Base-by-base conservation (phyloP, 371 early-diverging fungal species). In the Rhizopus delemar region DNA sequence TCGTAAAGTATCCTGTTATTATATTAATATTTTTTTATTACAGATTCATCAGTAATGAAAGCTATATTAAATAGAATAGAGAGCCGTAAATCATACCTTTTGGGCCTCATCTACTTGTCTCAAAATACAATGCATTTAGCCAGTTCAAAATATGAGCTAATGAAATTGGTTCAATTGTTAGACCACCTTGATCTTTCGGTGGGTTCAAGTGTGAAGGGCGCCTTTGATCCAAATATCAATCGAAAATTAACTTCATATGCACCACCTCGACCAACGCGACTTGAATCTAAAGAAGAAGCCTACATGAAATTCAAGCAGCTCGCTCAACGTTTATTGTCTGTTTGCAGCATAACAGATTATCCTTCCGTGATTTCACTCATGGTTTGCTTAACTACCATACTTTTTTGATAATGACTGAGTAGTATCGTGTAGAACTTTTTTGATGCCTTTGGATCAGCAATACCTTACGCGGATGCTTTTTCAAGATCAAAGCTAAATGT, bases 211-310 rank as follows among this genome's bases (percentile, higher is more conserved):
- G 45, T 66, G 3, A n/a, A 61, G 4, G 55, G 68, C 1, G 86
- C 84, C 0, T 90, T 91, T 69, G 89, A 91, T 63, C 78, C 86
- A 13, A 74, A 76, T 7, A 81, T 90, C 39, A 89, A 86, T 58
- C 74, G 87, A 12, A 89, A 88, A 62, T 65, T 88, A 5, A 84
- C 84, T 11, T 74, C 86, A 9, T 86, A 88, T 59, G 81, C 88
- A 32, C 89, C 90, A 0, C 89, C 90, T 50, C 80, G 89, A n/a
- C 85, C 88, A 12, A 83, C 87, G 12, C 75, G 77, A 3, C 69
- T 86, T 3, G 63, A 72, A 29, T 66, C 85, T 2, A 55, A 73
- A 31, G 59, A 68, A 36, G 73, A 82, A 56, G 66, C 76, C 0
- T 75, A 62, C 15, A 56, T 53, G 11, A 51, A 61, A 33, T 74